Percentiles rank a stretch among this genome's conserved stretches.
phyloP scores from a whole-genome alignment of 2,329 filamentous ascomycete genomes.

The Sclerotinia nivalis region DNA sequence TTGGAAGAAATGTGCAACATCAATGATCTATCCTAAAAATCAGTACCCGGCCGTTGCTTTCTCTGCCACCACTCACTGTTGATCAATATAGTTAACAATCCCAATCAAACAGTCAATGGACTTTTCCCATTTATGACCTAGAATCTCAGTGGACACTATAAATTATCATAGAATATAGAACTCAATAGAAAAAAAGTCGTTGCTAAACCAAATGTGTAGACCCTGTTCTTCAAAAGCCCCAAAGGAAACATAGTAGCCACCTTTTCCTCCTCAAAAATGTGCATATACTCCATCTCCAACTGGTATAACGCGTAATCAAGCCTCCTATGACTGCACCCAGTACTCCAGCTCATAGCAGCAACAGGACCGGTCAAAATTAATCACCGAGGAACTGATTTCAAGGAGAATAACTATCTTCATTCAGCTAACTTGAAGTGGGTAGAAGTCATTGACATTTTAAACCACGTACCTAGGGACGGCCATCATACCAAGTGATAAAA shows the following conservation, averaged over 20 bases:
- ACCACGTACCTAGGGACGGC: not conserved
- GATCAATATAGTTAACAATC: constrained; percentile 60
- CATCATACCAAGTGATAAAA: not conserved
- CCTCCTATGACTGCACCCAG: constrained; percentile 35
- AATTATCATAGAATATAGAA: constrained; percentile 58
- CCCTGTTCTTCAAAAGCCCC: constrained; percentile 27
- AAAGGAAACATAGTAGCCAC: constrained; percentile 34
- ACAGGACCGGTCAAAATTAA: constrained; percentile 50
- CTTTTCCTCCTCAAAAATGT: constrained; percentile 33
- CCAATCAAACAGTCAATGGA: constrained; percentile 56
- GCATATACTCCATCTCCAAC: constrained; percentile 38
- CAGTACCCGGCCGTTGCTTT: no score
- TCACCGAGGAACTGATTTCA: constrained; percentile 49
- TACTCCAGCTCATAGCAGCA: constrained; percentile 29
- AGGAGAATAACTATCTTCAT: constrained; percentile 43
- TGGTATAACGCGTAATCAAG: constrained; percentile 30
- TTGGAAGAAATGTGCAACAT: no score
- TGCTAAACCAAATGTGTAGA: constrained; percentile 29
- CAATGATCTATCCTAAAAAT: no score
- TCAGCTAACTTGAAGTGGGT: not conserved
- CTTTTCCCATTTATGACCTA: constrained; percentile 58
- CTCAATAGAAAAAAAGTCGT: constrained; percentile 58
- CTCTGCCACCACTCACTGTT: constrained; percentile 53
- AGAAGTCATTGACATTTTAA: not conserved
- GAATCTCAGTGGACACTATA: constrained; percentile 61